Conservation (phyloP, 1,139 yeast genomes). For the Hyphopichia pseudoburtonii region DNA sequence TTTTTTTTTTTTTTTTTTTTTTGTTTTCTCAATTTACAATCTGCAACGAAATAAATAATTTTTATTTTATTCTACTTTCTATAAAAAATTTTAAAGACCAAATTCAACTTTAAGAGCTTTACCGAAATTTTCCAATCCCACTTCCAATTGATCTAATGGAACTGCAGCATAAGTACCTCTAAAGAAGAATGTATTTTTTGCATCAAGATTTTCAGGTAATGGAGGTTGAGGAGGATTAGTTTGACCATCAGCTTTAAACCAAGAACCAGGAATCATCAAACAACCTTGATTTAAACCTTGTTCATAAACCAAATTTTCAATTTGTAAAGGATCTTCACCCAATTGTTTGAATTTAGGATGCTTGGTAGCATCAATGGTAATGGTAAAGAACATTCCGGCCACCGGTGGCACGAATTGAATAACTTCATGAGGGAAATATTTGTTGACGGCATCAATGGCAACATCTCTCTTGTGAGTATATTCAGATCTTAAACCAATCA, state of each 20-base stretch:
- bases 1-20: neutral
- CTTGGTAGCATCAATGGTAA: constrained; percentile 70
- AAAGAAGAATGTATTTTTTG: constrained; percentile 59
- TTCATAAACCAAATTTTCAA: constrained; percentile 68
- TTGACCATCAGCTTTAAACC: constrained; percentile 63
- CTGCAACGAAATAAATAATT: neutral
- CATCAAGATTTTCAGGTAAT: constrained; percentile 30
- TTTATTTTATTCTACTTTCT: neutral
- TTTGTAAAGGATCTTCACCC: constrained; percentile 52
- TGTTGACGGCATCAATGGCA: constrained; percentile 66
- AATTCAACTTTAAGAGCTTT: constrained; percentile 51
- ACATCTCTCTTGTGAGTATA: constrained; percentile 74
- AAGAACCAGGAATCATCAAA: constrained; percentile 84
- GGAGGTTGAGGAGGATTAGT: constrained; percentile 52
- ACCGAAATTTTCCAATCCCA: constrained; percentile 67
- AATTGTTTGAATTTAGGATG: constrained; percentile 70
- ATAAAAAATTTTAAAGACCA: constrained; percentile 17
- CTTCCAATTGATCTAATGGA: constrained; percentile 56
- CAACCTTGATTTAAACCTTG: constrained; percentile 64
- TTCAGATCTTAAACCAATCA: constrained; percentile 78
- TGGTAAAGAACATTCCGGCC: constrained; percentile 94
- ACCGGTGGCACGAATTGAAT: constrained; percentile 67
- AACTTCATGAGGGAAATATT: constrained; percentile 59
- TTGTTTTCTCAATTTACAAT: neutral
- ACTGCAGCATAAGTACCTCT: constrained; percentile 93